phyloP scores from a whole-genome alignment of 73 alveolate genomes.

The Stentor coeruleus region DNA sequence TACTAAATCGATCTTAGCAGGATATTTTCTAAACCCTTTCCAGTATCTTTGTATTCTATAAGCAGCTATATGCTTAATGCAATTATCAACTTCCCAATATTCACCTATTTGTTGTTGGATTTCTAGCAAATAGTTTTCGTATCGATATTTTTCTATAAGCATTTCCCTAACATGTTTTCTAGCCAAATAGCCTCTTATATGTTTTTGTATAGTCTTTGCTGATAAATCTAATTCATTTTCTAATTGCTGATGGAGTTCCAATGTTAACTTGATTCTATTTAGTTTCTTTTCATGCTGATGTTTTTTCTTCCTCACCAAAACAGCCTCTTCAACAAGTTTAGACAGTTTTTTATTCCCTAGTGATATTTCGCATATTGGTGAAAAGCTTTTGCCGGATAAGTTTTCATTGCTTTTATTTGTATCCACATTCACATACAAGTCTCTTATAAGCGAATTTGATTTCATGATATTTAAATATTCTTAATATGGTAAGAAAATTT shows the following conservation, averaged over 20 bases:
- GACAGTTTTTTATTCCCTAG: too few relatives aligned
- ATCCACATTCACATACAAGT: too few relatives aligned
- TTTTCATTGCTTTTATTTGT: too few relatives aligned
- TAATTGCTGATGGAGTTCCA: neutral
- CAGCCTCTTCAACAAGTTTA: neutral
- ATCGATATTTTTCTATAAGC: too few relatives aligned
- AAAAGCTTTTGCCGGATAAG: too few relatives aligned
- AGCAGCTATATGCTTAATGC: constrained; percentile 1
- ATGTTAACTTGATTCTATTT: neutral
- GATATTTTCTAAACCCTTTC: neutral
- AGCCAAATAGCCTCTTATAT: neutral
- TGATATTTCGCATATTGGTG: too few relatives aligned
- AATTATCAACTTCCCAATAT: neutral
- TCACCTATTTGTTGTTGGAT: neutral
- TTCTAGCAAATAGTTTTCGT: neutral
- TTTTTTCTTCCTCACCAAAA: too few relatives aligned
- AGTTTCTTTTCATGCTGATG: neutral
- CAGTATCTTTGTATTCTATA: neutral
- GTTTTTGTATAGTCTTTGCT: neutral
- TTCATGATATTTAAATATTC: too few relatives aligned
- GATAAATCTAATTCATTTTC: neutral
- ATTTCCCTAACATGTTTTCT: neutral
- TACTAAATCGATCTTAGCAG: neutral
- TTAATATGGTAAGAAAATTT: too few relatives aligned
- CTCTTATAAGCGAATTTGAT: too few relatives aligned